Conservation (phyloP, 2,329 filamentous ascomycete genomes). For the Hymenoscyphus fructigenus region DNA sequence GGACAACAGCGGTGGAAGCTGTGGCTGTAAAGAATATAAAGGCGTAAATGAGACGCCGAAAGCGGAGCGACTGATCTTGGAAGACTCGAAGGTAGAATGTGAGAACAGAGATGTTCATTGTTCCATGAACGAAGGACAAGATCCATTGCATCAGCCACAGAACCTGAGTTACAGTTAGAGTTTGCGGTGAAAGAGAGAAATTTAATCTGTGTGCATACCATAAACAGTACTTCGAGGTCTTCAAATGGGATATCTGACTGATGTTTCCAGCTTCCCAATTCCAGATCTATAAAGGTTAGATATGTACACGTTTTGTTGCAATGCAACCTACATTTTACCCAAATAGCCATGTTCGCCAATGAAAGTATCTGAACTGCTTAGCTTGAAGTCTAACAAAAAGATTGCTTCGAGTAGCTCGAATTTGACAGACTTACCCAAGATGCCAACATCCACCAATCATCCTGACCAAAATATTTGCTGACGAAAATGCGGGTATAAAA, state of each 20-base stretch:
- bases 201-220: not conserved
- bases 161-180: constrained; percentile 2
- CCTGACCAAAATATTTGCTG: constrained; percentile 11
- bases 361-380: constrained; percentile 6
- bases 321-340: constrained; percentile 6
- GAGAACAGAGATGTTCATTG: constrained; percentile 12
- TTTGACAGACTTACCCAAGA: constrained; percentile 5
- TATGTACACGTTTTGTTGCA: not conserved
- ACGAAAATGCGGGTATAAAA: constrained; percentile 12
- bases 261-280: constrained; percentile 13
- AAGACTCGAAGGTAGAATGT: constrained; percentile 14
- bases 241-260: not conserved
- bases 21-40: constrained; percentile 5
- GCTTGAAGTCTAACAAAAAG: not conserved
- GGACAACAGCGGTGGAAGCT: not conserved
- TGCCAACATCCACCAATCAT: constrained; percentile 12
- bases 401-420: not conserved
- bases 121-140: constrained; percentile 1
- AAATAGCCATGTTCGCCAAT: constrained; percentile 3
- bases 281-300: constrained; percentile 5
- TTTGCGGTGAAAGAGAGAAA: too few relatives aligned
- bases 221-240: not conserved
- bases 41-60: constrained; percentile 7
- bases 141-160: constrained; percentile 13
- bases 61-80: constrained; percentile 8